Evolutionary conservation across 169 alveolate genomes (phyloP), one percentile per base, ranked within the genome.

Genomic region (Babesia bovis): DNA sequence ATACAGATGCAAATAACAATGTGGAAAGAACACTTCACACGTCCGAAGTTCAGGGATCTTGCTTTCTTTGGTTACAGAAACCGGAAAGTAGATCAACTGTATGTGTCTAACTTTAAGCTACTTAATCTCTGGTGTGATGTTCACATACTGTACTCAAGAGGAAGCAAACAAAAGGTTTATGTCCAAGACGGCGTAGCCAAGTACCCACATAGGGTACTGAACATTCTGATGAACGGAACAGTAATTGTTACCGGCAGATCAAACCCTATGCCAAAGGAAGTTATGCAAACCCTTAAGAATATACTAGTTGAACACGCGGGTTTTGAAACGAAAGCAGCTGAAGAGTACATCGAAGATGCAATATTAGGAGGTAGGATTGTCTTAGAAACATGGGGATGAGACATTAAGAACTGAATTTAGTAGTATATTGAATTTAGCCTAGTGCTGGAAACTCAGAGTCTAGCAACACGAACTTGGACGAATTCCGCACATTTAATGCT

Each of bases 211-310:
- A 26, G 35, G 13, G 81, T 76, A n/a, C 12, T 52, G 33, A 32
- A 66, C 26, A 44, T 79, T 5, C 12, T 79, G 61, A 38, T 58
- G 68, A 33, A 44, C 36, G 82, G 83, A 15, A 23, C 69, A 44
- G 77, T 79, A 10, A n/a, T 79, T 21, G 59, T 79, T 17, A 19
- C 82, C 9, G 87, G 87, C 30, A 78, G 66, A 41, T 79, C 87
- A n/a, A 83, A 79, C 49, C 87, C 87, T 17, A 79, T 79, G 87
- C 87, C 87, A 17, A 56, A 66, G 41, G 61, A 66, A 68, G 78
- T 79, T 2, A 23, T 69, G 50, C 77, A 79, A 52, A 13, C 68
- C 0, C 72, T 79, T 21, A 3, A 26, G 36, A 58, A 52, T 30
- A 28, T 79, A 35, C 76, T 79, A 21, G 70, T 58, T 38, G 61